A percentile compares a stretch with the other conserved stretches of the same genome.
Evolutionary conservation across 192 early-diverging fungal genomes (phyloP).

Genomic region (Podila clonocystis): DNA sequence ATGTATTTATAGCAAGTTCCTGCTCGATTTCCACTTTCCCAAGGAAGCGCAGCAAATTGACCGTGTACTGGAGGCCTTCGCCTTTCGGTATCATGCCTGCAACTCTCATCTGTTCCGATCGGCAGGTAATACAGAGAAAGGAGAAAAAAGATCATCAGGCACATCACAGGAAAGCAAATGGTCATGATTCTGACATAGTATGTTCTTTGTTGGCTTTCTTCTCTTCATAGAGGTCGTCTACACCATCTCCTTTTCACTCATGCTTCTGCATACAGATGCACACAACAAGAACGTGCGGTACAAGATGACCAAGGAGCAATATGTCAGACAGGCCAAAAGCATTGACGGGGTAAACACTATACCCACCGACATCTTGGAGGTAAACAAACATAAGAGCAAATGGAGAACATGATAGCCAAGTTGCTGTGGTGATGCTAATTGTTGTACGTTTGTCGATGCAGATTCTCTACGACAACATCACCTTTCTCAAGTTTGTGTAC

Average conservation of each 20-base stretch:
- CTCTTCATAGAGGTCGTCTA: conserved; percentile 70
- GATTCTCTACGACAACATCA: conserved; percentile 71
- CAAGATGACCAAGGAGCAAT: conserved; percentile 87
- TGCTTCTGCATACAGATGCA: conserved; percentile 88
- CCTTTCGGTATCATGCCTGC: conserved; percentile 72
- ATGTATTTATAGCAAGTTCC: conserved; percentile 65
- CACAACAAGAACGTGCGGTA: conserved; percentile 83
- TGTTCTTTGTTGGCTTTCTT: conserved; percentile 2
- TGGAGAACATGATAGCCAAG: no score
- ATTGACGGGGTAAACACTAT: conserved; percentile 74
- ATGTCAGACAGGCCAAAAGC: conserved; percentile 72
- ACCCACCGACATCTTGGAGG: conserved; percentile 77
- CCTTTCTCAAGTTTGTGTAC: conserved; percentile 63
- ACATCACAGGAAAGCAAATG: background rate
- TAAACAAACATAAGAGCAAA: conserved; percentile 26
- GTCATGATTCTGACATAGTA: background rate
- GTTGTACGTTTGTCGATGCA: conserved; percentile 11
- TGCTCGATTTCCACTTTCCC: conserved; percentile 78
- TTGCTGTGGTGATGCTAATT: no score
- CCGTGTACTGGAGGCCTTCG: conserved; percentile 79
- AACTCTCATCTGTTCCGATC: conserved; percentile 73
- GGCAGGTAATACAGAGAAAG: conserved; percentile 26
- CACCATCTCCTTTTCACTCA: conserved; percentile 80
- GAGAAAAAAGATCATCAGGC: background rate
- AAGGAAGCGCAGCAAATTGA: conserved; percentile 90